A percentile compares a stretch with the other conserved stretches of the same genome.
These are phyloP conservation scores for Mycena leptocephala DNA, from an alignment of 768 basidiomycete genomes.

Conservation along the genomic window DNA sequence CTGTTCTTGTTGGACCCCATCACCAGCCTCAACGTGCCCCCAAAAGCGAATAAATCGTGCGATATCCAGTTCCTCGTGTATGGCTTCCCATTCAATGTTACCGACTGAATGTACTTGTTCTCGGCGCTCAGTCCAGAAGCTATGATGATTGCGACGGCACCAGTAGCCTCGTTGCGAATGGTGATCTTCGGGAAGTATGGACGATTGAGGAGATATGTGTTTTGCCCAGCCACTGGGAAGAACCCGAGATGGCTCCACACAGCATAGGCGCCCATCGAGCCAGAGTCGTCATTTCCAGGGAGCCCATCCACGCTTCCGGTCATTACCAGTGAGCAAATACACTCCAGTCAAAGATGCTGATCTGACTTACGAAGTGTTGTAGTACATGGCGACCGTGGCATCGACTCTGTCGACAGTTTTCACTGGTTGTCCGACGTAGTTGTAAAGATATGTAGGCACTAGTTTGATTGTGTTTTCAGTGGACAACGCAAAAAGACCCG, in stretches of 20 bases:
- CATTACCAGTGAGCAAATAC: too few species aligned
- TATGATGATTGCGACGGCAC: constrained; percentile 21
- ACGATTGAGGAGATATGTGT: constrained; percentile 37
- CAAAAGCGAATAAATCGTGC: constrained; percentile 4
- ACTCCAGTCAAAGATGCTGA: too few species aligned
- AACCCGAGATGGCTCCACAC: constrained; percentile 38
- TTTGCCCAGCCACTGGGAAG: constrained; percentile 34
- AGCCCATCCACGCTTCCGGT: constrained; percentile 18
- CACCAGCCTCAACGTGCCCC: constrained; percentile 10
- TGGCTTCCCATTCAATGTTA: constrained; percentile 21
- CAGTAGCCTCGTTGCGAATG: constrained; percentile 31
- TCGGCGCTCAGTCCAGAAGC: constrained; percentile 14
- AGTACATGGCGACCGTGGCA: constrained; percentile 10
- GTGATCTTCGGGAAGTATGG: constrained; percentile 37
- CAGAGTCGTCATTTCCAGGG: constrained; percentile 33
- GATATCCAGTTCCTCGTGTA: constrained; percentile 30
- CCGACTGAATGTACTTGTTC: constrained; percentile 34
- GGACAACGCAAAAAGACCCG: neutral
- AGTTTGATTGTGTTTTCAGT: neutral
- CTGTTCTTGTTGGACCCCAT: constrained; percentile 11
- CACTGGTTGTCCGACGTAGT: constrained; percentile 34
- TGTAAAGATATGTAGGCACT: constrained; percentile 38
- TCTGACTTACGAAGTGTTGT: constrained; percentile 26
- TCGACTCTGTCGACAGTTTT: constrained; percentile 37
- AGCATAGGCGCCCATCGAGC: constrained; percentile 34